Conservation (phyloP, 768 basidiomycete genomes). For the Hemileccinum impolitum region DNA sequence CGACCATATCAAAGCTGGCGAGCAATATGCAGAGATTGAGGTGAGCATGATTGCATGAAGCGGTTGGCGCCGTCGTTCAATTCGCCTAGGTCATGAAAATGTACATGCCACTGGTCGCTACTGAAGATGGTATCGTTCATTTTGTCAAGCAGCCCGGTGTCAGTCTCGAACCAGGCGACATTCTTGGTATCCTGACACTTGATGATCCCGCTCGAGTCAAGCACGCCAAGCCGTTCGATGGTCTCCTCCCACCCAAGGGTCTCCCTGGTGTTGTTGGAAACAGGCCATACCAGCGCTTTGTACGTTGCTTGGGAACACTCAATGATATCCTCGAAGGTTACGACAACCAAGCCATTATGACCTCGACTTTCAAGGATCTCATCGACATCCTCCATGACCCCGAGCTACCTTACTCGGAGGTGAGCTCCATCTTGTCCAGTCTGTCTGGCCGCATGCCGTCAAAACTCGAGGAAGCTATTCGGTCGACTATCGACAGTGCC, state of each 20-base stretch:
- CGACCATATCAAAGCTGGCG: conserved; percentile 94
- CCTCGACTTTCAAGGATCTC: conserved; percentile 81
- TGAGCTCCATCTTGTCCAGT: conserved; percentile 76
- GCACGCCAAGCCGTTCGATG: conserved; percentile 98
- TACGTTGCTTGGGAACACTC: conserved; percentile 68
- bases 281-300: conserved; percentile 86
- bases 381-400: conserved; percentile 76
- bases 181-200: conserved; percentile 92
- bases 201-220: conserved; percentile 96
- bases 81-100: conserved; percentile 87
- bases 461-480: conserved; percentile 85
- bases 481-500: conserved; percentile 71
- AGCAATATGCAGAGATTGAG: conserved; percentile 98
- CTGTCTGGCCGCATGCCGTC: conserved; percentile 91
- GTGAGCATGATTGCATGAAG: conserved; percentile 38
- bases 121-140: conserved; percentile 91
- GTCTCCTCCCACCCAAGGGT: conserved; percentile 85
- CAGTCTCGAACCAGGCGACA: conserved; percentile 94
- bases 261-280: conserved; percentile 80
- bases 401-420: conserved; percentile 86
- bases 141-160: conserved; percentile 98
- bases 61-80: background rate
- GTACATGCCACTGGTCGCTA: conserved; percentile 97
- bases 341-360: conserved; percentile 93
- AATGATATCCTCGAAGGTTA: conserved; percentile 94